Percentiles rank a stretch among this genome's conserved stretches.
Evolutionary conservation across 805 yeast genomes (phyloP).

Genomic region (Schwanniomyces yamadae): DNA sequence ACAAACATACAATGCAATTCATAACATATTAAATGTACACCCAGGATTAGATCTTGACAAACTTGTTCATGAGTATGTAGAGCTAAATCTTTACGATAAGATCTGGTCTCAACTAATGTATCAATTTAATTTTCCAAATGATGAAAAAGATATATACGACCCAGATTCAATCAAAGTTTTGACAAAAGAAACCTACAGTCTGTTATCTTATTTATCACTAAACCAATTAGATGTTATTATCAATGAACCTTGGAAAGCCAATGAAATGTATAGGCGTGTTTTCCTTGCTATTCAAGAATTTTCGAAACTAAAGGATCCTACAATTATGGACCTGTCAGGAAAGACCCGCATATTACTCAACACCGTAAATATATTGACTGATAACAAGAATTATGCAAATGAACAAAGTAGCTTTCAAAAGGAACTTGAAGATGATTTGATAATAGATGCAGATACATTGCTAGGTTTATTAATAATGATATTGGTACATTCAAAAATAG

Average conservation of each 20-base stretch:
- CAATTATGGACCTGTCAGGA: conserved; percentile 38
- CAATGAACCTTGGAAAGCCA: conserved; percentile 38
- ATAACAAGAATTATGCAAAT: conserved; percentile 1
- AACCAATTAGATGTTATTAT: conserved; percentile 52
- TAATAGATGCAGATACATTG: conserved; percentile 78
- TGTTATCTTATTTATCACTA: conserved; percentile 41
- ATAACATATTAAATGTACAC: conserved; percentile 27
- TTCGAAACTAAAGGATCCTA: conserved; percentile 41
- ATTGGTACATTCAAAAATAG: conserved; percentile 59
- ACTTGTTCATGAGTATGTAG: conserved; percentile 69
- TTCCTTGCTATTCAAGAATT: conserved; percentile 53
- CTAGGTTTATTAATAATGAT: conserved; percentile 73
- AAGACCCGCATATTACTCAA: conserved; percentile 51
- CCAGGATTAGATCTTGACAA: conserved; percentile 48
- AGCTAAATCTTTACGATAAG: conserved; percentile 61
- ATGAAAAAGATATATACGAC: conserved; percentile 18
- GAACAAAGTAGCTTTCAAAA: conserved; percentile 4
- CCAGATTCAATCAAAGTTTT: conserved; percentile 25
- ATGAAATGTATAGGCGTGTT: conserved; percentile 40
- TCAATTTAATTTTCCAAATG: conserved; percentile 31
- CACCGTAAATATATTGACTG: conserved; percentile 54
- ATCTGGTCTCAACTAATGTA: conserved; percentile 54
- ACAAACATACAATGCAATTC: conserved; percentile 29
- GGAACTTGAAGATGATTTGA: conserved; percentile 13
- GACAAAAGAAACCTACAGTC: conserved; percentile 30